Percentiles rank a stretch among this genome's conserved stretches.
phyloP scores from a whole-genome alignment of 1,284 basidiomycete genomes.

The Erythrobasidium hasegawianum region DNA sequence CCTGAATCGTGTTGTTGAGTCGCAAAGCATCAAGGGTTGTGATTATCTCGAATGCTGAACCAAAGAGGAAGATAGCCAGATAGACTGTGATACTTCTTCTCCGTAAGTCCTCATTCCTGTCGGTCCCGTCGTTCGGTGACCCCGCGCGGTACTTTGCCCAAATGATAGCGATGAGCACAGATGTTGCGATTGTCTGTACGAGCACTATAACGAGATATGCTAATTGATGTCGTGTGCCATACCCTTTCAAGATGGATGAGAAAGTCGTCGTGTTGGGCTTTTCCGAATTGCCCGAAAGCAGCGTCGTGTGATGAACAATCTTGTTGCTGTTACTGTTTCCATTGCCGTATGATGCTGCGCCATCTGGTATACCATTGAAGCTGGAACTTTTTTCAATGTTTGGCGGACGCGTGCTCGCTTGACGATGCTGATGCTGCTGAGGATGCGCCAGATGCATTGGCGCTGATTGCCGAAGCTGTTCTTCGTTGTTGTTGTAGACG shows the following conservation, averaged over 20 bases:
- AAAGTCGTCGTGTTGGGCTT: slow-evolving; percentile 29
- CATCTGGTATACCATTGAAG: too few species aligned
- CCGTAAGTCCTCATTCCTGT: slow-evolving; percentile 5
- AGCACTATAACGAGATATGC: slow-evolving; percentile 25
- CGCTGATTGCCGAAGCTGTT: not conserved
- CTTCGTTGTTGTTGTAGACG: too few species aligned
- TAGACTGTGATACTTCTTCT: slow-evolving; percentile 33
- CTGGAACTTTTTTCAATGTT: too few species aligned
- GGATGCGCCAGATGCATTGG: not conserved
- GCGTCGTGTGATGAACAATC: too few species aligned
- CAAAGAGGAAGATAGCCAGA: slow-evolving; percentile 33
- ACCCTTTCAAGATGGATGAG: slow-evolving; percentile 30
- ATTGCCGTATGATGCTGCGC: too few species aligned
- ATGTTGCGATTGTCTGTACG: slow-evolving; percentile 23
- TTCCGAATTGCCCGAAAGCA: too few species aligned
- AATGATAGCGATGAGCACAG: slow-evolving; percentile 28
- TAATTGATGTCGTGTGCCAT: slow-evolving; percentile 28
- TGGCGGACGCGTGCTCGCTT: not conserved
- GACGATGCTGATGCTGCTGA: not conserved
- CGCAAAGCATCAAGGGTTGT: slow-evolving; percentile 41
- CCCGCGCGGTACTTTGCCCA: slow-evolving; percentile 24
- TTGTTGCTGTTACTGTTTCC: too few species aligned
- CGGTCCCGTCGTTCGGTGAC: not conserved
- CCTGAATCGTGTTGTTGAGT: slow-evolving; percentile 45
- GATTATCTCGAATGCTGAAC: slow-evolving; percentile 40